Evolutionary conservation across 2,329 filamentous ascomycete genomes (phyloP).

Genomic region (Cordyceps militaris): DNA sequence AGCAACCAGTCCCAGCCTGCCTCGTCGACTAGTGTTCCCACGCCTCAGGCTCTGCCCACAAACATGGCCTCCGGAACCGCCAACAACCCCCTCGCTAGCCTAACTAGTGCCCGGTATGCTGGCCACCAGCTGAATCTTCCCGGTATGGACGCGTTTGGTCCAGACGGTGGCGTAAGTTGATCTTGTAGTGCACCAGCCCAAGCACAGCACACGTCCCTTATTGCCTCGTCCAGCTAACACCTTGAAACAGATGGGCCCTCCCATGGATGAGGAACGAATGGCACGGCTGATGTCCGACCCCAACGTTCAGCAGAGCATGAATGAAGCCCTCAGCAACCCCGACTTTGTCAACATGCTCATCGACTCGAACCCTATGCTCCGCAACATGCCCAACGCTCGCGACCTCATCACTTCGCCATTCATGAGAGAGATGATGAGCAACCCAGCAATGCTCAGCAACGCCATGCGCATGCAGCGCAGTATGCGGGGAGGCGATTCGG

Average conservation of each 20-base stretch:
- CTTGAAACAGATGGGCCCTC: slow-evolving; percentile 71
- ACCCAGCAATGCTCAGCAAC: slow-evolving; percentile 75
- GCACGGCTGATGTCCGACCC: slow-evolving; percentile 83
- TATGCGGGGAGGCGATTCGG: slow-evolving; percentile 48
- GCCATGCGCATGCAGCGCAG: slow-evolving; percentile 76
- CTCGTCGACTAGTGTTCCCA: slow-evolving; percentile 33
- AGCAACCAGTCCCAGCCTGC: slow-evolving; percentile 59
- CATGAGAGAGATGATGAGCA: slow-evolving; percentile 88
- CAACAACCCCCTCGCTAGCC: slow-evolving; percentile 80
- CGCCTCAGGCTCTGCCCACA: slow-evolving; percentile 47
- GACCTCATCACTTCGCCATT: slow-evolving; percentile 83
- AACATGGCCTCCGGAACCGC: slow-evolving; percentile 79
- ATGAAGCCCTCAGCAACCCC: slow-evolving; percentile 94
- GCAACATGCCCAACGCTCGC: slow-evolving; percentile 66
- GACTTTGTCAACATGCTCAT: slow-evolving; percentile 92
- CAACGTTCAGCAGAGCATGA: slow-evolving; percentile 78
- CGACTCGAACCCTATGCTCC: slow-evolving; percentile 77
- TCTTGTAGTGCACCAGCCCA: too few relatives aligned
- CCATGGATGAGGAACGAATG: slow-evolving; percentile 72
- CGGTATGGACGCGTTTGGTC: slow-evolving; percentile 81
- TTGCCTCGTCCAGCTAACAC: slow-evolving; percentile 17
- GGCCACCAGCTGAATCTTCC: slow-evolving; percentile 79
- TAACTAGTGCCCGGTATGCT: slow-evolving; percentile 90
- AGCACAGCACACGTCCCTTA: too few relatives aligned
- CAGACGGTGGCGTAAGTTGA: slow-evolving; percentile 79